Base-by-base conservation (phyloP, 202 grass and related monocot genomes). In the Setaria viridis region DNA sequence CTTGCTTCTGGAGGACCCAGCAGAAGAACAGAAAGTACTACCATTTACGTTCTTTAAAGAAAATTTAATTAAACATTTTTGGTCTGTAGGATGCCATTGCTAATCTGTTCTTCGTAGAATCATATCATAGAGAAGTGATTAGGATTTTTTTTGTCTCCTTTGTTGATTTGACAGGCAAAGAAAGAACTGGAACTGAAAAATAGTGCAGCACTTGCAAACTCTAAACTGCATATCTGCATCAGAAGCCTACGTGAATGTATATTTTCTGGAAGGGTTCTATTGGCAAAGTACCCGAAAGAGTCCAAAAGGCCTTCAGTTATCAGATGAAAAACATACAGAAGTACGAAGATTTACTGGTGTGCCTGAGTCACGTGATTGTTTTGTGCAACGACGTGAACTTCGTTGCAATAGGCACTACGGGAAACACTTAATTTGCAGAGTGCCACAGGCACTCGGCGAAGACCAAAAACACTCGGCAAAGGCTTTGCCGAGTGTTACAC, bases 1-100 rank as follows among this genome's bases (percentile, higher is more conserved):
- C 96, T 50, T 99, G 96, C 86, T 93, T 99, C 82, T 99, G 96
- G 96, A 88, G 96, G 74, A 74, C 90, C 15, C 93, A 99, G 60
- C 93, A 99, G 87, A 99, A 99, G 91, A 96, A 95, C 84, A 91
- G 96, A 92, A 99, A 99, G 96, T 99, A 99, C 84, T 95, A 95
- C 93, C 84, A 92, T 87, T 94, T 95, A 87, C 88, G 89, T 65
- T 91, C 90, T 91, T 94, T 99, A 95, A 95, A 94, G 93, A 99
- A 96, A 86, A 95, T 94, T 94, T 95, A 88, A 94, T 88, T 95
- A 84, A 79, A 76, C 60, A 76, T 91, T 59, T 89, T 90, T 85
- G 77, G 73, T 87, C 80, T 58, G 88, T 90, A 89, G 85, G 64
- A 83, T 94, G 75, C 46, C n/a, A 84, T 73, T 94, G 56, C 85